Base-by-base conservation (phyloP, 2,329 filamentous ascomycete species). In the Sarocladium kiliense region DNA sequence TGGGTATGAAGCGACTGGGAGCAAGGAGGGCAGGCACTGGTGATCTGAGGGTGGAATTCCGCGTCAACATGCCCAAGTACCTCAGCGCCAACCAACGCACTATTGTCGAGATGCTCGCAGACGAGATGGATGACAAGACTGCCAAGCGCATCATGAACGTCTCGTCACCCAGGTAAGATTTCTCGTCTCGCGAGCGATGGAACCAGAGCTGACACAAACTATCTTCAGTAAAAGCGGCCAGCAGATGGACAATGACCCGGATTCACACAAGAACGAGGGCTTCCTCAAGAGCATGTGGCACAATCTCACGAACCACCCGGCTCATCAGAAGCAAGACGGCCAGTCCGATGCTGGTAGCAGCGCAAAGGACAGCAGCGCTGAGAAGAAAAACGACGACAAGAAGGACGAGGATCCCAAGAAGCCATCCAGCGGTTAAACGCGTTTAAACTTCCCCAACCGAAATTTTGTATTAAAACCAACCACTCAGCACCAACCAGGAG, bases 211-310 rank as follows among this genome's bases (percentile, higher is more conserved):
- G 16, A 34, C 30, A 21, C 10, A n/a, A 2, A 10, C 3, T 41
- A 14, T 36, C 27, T 41, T 12, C 39, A 44, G 53, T 23, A 30
- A 21, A 37, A 45, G 42, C 34, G 50, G 50, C 10, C 50, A 53
- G 21, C 12, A n/a, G 7, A 53, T 53, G 50, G 45, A 59, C 47
- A 62, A 65, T 42, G 63, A 68, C 53, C 62, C 71, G 16, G 74
- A 77, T 42, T 74, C 78, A 0, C 87, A 93, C 69, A 87, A 88
- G 72, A 85, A 88, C 65, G 92, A 97, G 70, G 90, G 93, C 2
- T 96, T 97, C 66, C 74, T 97, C 58, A 97, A 94, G 76, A 91
- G 87, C 41, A 85, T 95, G 60, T 97, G 93, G 93, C 90, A 97
- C 68, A 91, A 86, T 61, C 72, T 97, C 55, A 96, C 88, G n/a